phyloP scores from a whole-genome alignment of 257 asterid species.

The Eucommia ulmoides region DNA sequence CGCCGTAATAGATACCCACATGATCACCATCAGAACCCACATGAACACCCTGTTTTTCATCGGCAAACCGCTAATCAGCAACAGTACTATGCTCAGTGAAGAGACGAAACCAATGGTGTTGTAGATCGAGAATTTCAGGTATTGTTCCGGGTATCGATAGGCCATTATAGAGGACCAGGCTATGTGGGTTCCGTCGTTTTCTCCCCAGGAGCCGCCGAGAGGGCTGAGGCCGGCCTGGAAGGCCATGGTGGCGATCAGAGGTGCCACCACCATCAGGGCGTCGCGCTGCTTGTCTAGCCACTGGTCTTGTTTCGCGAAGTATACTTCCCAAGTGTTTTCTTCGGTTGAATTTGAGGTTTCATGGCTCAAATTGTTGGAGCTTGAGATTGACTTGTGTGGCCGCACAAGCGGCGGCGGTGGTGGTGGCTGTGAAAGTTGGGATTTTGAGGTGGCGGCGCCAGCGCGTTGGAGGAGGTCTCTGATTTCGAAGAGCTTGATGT shows the following conservation, averaged over 20 bases:
- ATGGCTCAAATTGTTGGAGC: not conserved
- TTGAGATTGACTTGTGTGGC: slow-evolving; percentile 5
- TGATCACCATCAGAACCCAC: too few relatives aligned
- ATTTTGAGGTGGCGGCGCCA: slow-evolving; percentile 20
- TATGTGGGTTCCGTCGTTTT: too few relatives aligned
- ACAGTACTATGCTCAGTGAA: too few relatives aligned
- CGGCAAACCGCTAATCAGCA: too few relatives aligned
- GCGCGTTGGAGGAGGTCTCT: slow-evolving; percentile 12
- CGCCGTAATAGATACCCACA: too few relatives aligned
- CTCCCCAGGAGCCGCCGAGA: too few relatives aligned
- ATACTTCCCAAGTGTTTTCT: slow-evolving; percentile 8
- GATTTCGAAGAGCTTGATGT: slow-evolving; percentile 31
- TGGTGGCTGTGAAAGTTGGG: slow-evolving; percentile 17
- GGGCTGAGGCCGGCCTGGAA: too few relatives aligned
- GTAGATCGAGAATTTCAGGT: too few relatives aligned
- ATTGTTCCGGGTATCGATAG: too few relatives aligned
- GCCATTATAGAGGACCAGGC: too few relatives aligned
- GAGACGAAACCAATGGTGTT: too few relatives aligned
- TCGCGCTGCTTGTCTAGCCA: slow-evolving; percentile 23
- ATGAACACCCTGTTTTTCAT: too few relatives aligned
- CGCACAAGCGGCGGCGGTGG: slow-evolving; percentile 9
- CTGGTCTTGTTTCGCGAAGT: slow-evolving; percentile 12
- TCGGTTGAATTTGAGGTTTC: slow-evolving; percentile 1
- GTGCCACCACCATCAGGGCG: slow-evolving; percentile 26
- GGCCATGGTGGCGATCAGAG: slow-evolving; percentile 25